Conservation (phyloP, 176 grass and related monocot species). For the Bonia amplexicaulis region DNA sequence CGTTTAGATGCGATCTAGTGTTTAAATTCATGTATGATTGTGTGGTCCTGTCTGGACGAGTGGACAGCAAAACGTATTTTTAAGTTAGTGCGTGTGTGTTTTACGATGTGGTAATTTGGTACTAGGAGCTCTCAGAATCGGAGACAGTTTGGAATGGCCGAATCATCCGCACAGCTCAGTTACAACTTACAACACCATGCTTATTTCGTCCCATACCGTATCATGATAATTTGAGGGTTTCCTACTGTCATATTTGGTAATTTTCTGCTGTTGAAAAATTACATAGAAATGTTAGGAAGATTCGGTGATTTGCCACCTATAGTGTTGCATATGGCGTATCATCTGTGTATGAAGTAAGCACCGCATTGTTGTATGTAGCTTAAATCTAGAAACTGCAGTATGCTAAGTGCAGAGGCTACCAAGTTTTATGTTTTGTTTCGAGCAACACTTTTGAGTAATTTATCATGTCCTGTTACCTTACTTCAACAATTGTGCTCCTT, state of each 20-base stretch:
- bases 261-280: neutral
- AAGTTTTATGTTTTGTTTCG: neutral
- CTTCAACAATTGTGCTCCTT: neutral
- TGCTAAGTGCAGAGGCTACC: neutral
- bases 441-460: neutral
- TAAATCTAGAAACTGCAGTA: neutral
- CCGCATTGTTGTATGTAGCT: neutral
- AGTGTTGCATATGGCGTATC: neutral
- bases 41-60: neutral
- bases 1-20: neutral
- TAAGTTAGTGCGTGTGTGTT: neutral
- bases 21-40: neutral
- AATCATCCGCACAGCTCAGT: neutral
- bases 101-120: neutral
- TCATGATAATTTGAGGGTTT: neutral
- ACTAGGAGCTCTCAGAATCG: too few species aligned
- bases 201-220: neutral
- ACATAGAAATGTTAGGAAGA: neutral
- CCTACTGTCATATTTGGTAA: neutral
- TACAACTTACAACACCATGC: neutral
- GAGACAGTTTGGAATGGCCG: neutral
- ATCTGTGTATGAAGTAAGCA: neutral
- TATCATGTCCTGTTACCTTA: neutral
- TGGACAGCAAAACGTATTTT: neutral
- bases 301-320: neutral